These are phyloP conservation scores for Aspergillus sp. DNA, from an alignment of 2,329 filamentous ascomycete species.

Conservation along the genomic window DNA sequence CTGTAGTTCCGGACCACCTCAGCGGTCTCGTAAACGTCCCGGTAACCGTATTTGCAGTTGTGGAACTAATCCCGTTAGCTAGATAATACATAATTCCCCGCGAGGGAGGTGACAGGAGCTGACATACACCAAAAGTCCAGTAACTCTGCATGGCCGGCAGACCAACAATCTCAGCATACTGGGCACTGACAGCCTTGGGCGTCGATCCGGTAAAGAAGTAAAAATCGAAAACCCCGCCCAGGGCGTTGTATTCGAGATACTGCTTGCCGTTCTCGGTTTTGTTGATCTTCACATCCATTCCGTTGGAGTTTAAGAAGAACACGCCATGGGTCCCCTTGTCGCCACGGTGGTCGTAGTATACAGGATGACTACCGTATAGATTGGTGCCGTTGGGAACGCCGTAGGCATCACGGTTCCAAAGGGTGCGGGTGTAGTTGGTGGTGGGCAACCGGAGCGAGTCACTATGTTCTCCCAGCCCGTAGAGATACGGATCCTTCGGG, in stretches of 20 bases:
- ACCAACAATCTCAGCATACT: slow-evolving; percentile 52
- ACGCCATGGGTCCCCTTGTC: slow-evolving; percentile 53
- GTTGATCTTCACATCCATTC: slow-evolving; percentile 70
- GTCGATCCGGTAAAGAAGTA: slow-evolving; percentile 56
- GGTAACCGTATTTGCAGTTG: slow-evolving; percentile 58
- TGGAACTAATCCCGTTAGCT: slow-evolving; percentile 34
- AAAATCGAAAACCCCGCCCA: slow-evolving; percentile 68
- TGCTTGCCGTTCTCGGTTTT: slow-evolving; percentile 51
- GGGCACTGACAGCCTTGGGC: slow-evolving; percentile 50
- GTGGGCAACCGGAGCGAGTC: slow-evolving; percentile 62
- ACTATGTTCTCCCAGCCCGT: slow-evolving; percentile 70
- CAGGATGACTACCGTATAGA: slow-evolving; percentile 63
- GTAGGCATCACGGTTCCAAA: slow-evolving; percentile 63
- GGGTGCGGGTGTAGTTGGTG: slow-evolving; percentile 59
- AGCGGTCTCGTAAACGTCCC: slow-evolving; percentile 38
- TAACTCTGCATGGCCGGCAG: slow-evolving; percentile 56
- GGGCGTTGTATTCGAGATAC: slow-evolving; percentile 69
- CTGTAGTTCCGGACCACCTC: slow-evolving; percentile 39
- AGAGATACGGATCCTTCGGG: slow-evolving; percentile 61
- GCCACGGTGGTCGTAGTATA: slow-evolving; percentile 66
- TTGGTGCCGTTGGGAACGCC: slow-evolving; percentile 54
- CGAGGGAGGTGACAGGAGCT: not conserved
- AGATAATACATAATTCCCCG: not conserved
- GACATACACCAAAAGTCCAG: slow-evolving; percentile 51
- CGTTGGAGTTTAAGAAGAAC: slow-evolving; percentile 64